Evolutionary conservation across 2,329 filamentous ascomycete species (phyloP), one percentile per base, ranked within the genome.

Genomic region (Epichloe bromicola): DNA sequence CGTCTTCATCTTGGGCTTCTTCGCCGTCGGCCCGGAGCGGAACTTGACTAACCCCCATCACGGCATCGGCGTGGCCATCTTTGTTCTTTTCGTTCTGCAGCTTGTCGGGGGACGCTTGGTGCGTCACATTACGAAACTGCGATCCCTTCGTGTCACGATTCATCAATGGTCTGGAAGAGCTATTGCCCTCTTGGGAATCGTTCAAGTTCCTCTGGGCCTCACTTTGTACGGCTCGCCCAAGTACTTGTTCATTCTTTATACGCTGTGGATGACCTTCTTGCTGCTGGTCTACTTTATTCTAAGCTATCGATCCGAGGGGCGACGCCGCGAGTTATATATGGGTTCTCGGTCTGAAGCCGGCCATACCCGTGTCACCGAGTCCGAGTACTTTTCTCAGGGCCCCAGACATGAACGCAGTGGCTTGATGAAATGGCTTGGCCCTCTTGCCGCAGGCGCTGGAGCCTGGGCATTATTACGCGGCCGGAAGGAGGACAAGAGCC

Each of bases 211-310:
- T 0, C 74, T 98, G 1, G 93, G 93, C 0, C 74, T 98, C 45
- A 90, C 90, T 0, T 74, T 98, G 1, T 98, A 96, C 61, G 93
- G 93, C 5, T 95, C 90, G 33, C 91, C 93, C 5, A 81, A 85
- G 60, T 79, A 78, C 38, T 75, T 90, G 3, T 98, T 97, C 65
- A 82, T 98, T 49, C 72, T 97, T 3, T 98, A 86, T 61, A 78
- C 90, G 0, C 56, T 97, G 1, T 91, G 85, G 74, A 84, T 85
- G 64, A 79, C 80, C 30, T 74, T 86, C 17, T 70, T 96, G 36
- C 58, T 96, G 15, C 60, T 89, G 2, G 56, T 81, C 14, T 96
- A 89, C 67, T 94, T 97, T 60, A 72, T 91, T 51, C 72, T 95
- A 36, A 85, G 84, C 56, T 94, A 86, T 66, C 74, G 79, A 44